Evolutionary conservation across 2,329 filamentous ascomycete genomes (phyloP).

Genomic region (Fusarium illudens): DNA sequence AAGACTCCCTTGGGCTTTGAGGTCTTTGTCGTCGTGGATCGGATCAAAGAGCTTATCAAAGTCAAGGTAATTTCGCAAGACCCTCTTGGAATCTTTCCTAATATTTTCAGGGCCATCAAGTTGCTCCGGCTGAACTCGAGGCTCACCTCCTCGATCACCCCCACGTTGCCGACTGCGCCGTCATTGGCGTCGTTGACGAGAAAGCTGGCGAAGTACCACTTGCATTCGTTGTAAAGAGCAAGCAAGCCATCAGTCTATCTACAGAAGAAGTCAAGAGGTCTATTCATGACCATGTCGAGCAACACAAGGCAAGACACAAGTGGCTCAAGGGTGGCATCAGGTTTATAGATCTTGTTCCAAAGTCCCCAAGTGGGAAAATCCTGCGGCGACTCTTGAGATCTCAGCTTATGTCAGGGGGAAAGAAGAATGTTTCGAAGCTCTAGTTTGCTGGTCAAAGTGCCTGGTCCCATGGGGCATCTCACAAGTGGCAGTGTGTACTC

Average conservation of each 20-base stretch:
- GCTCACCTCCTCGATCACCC: slow-evolving; percentile 77
- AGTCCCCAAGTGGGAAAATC: slow-evolving; percentile 79
- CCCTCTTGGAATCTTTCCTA: accelerated
- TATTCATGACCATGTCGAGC: slow-evolving; percentile 67
- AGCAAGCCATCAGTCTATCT: slow-evolving; percentile 59
- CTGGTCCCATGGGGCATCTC: neutral
- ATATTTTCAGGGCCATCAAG: slow-evolving; percentile 70
- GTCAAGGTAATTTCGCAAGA: slow-evolving; percentile 65
- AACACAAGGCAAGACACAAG: slow-evolving; percentile 74
- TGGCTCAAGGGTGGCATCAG: slow-evolving; percentile 70
- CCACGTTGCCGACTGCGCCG: slow-evolving; percentile 76
- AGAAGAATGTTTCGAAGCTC: slow-evolving; percentile 15
- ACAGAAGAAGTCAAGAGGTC: slow-evolving; percentile 57
- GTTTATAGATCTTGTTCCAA: slow-evolving; percentile 73
- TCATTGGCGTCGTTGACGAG: slow-evolving; percentile 72
- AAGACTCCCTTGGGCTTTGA: slow-evolving; percentile 72
- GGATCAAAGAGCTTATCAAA: slow-evolving; percentile 76
- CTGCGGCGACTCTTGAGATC: slow-evolving; percentile 18
- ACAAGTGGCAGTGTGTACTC: too few relatives aligned
- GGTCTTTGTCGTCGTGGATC: slow-evolving; percentile 85
- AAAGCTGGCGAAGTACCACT: slow-evolving; percentile 69
- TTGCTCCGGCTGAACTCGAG: slow-evolving; percentile 81
- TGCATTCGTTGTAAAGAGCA: slow-evolving; percentile 66
- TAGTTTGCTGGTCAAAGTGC: neutral
- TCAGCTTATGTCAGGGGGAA: slow-evolving; percentile 46